phyloP scores from a whole-genome alignment of 2,329 filamentous ascomycete genomes.

The Trichoderma sp. region DNA sequence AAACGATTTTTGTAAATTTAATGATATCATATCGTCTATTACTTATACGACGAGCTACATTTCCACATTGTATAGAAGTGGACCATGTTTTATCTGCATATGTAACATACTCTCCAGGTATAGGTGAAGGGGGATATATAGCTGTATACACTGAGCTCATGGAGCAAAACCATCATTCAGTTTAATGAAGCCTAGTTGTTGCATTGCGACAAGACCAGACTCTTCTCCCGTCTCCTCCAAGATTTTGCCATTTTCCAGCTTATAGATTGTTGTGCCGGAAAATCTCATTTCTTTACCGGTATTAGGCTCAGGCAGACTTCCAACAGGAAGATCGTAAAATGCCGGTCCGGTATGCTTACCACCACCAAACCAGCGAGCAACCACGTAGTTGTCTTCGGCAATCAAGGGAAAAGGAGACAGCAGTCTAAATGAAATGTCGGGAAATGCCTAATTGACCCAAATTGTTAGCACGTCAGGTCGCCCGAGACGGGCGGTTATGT shows the following conservation, averaged over 20 bases:
- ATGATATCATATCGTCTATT: neutral
- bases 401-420: constrained; percentile 13
- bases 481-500: neutral
- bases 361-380: constrained; percentile 22
- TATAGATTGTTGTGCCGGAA: constrained; percentile 22
- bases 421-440: neutral
- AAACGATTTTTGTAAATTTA: neutral
- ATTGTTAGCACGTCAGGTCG: neutral
- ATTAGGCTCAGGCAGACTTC: constrained; percentile 11
- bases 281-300: constrained; percentile 22
- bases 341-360: constrained; percentile 23
- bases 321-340: constrained; percentile 20
- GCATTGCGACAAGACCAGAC: constrained; percentile 7
- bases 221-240: constrained; percentile 20
- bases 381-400: constrained; percentile 17
- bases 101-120: neutral
- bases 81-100: neutral
- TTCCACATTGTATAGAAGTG: neutral
- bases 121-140: neutral
- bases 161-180: constrained; percentile 4
- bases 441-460: neutral
- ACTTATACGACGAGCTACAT: neutral
- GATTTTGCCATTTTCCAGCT: constrained; percentile 20
- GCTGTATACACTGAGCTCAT: neutral
- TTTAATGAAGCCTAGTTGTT: constrained; percentile 6